Conservation (phyloP, 306 rosid genomes). For the Inga leiocalycina region DNA sequence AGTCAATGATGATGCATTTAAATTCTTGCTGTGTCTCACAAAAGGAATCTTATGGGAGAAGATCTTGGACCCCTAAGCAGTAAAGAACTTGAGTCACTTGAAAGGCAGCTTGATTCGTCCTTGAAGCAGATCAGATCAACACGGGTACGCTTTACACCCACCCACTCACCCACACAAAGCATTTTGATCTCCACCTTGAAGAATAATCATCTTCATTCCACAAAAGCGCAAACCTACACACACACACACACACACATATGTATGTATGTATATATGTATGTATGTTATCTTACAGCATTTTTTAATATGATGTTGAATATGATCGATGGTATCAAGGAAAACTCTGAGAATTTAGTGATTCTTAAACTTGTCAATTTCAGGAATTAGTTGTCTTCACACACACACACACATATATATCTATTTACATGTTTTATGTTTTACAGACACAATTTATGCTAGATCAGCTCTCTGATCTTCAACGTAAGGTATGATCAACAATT, state of each 20-base stretch:
- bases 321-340: not conserved
- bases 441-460: slow-evolving; percentile 77
- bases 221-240: not conserved
- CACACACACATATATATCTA: not conserved
- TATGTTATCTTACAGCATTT: not conserved
- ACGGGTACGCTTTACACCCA: slow-evolving; percentile 52
- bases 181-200: not conserved
- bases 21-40: not conserved
- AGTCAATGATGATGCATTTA: not conserved
- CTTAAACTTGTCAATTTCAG: not conserved
- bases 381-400: not conserved
- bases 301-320: not conserved
- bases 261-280: too few relatives aligned
- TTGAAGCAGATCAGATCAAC: slow-evolving; percentile 92
- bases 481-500: slow-evolving; percentile 40
- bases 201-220: not conserved
- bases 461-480: slow-evolving; percentile 74
- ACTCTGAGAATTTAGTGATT: not conserved
- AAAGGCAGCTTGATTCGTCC: slow-evolving; percentile 91
- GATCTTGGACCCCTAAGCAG: slow-evolving; percentile 89
- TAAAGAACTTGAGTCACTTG: slow-evolving; percentile 94
- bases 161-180: not conserved
- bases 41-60: slow-evolving; percentile 93
- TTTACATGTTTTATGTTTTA: not conserved
- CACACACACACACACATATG: too few relatives aligned